phyloP scores from a whole-genome alignment of 1,139 yeast genomes.

The Pichia sp. region DNA sequence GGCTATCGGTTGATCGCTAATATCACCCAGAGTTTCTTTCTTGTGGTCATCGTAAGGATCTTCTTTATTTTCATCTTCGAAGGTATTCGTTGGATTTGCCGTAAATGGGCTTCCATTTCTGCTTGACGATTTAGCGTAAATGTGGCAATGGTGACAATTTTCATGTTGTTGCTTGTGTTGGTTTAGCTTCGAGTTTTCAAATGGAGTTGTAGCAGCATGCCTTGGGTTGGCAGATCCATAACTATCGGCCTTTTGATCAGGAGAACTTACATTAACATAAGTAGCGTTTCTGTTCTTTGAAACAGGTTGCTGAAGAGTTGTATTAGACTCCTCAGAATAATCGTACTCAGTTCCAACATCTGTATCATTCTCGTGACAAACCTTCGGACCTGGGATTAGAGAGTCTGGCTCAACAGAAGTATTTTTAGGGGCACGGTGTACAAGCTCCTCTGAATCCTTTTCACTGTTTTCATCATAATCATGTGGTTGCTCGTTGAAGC shows the following conservation, averaged over 20 bases:
- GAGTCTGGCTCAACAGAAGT: not conserved
- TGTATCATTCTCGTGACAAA: not conserved
- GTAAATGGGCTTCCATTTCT: slow-evolving; percentile 1
- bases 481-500: slow-evolving; percentile 2
- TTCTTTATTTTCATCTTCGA: not conserved
- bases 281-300: not conserved
- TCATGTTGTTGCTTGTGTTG: not conserved
- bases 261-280: not conserved
- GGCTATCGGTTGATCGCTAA: slow-evolving; percentile 17
- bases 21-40: not conserved
- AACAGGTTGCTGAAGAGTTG: not conserved
- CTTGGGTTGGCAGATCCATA: not conserved
- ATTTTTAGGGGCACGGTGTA: not conserved
- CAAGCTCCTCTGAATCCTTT: not conserved
- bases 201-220: not conserved
- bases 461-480: not conserved
- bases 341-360: not conserved
- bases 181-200: not conserved
- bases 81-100: not conserved
- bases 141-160: not conserved
- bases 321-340: not conserved
- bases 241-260: not conserved
- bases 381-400: not conserved
- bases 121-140: not conserved
- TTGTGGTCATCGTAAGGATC: not conserved